Base-by-base conservation (phyloP, 306 rosid species). In the Cicer judaicum region DNA sequence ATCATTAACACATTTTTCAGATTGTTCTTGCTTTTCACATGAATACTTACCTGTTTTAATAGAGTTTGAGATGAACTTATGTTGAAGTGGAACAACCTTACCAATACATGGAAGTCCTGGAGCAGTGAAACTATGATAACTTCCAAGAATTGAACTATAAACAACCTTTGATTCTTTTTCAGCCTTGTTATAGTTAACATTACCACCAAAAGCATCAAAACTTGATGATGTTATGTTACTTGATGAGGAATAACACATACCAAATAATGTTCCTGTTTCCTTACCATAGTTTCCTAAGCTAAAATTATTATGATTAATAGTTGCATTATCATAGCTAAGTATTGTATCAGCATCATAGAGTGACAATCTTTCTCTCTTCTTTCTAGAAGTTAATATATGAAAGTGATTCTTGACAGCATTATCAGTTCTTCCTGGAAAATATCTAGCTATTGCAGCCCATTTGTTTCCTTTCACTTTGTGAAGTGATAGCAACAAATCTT, bases 351-450 rank as follows among this genome's bases (percentile, higher is more conserved):
- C 73, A 14, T 70, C 81, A 47, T 55, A 71, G 0, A 65, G 61
- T 77, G 87, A 5, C 54, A 60, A 72, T 1, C 79, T 59, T 53
- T 86, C 90, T 63, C 88, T 63, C 70, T 81, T 80, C 63, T 87
- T 82, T 73, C 92, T 81, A 5, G 92, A 88, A 83, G 80, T 86
- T 69, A 88, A 66, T 2, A 88, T 87, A 62, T 88, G 92, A 84
- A 74, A 86, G 64, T 88, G 90, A 47, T 88, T 88, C 83, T 88
- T 88, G 13, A 88, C 87, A 1, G 92, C 81, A 70, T 88, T 88
- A 50, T 88, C 92, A 8, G 92, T 86, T 82, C 90, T 82, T 39
- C 92, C 92, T 1, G 80, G 79, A 47, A 88, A 86, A 40, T 68
- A 83, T 71, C 81, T 72, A 2, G 92, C 87, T 19, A 88, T 86